Conservation (phyloP, 352 stramenopile genomes). For the Phytophthora syringae region DNA sequence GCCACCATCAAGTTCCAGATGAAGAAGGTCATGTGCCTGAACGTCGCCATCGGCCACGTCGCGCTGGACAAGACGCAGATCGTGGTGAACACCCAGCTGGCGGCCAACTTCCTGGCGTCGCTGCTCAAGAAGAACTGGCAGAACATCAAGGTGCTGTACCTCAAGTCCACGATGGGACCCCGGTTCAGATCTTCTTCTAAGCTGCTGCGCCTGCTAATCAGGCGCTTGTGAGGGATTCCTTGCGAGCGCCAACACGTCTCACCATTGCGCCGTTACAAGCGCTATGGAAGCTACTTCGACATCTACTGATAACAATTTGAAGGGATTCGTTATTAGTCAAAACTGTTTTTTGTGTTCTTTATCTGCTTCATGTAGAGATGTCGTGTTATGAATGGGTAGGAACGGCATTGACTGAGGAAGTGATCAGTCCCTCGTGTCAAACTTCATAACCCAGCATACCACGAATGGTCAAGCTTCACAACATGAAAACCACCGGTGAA, state of each 20-base stretch:
- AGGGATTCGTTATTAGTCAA: constrained; percentile 47
- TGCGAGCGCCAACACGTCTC: constrained; percentile 28
- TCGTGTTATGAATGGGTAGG: not conserved
- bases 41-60: constrained; percentile 98
- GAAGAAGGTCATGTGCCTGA: constrained; percentile 99
- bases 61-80: constrained; percentile 95
- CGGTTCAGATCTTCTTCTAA: constrained; percentile 99
- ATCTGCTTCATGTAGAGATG: not conserved
- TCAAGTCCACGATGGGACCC: constrained; percentile 99
- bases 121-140: constrained; percentile 99
- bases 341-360: too few species aligned
- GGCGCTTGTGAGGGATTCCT: constrained; percentile 2
- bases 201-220: constrained; percentile 1
- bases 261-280: constrained; percentile 27
- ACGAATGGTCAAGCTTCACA: too few species aligned
- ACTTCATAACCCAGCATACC: too few species aligned
- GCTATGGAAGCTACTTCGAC: constrained; percentile 49
- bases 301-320: constrained; percentile 49
- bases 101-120: constrained; percentile 99
- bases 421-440: too few species aligned
- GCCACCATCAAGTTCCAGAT: constrained; percentile 99
- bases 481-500: too few species aligned
- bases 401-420: too few species aligned
- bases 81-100: constrained; percentile 98
- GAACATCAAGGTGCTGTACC: constrained; percentile 99